phyloP scores from a whole-genome alignment of 768 basidiomycete genomes.

The Naematelia encephala region DNA sequence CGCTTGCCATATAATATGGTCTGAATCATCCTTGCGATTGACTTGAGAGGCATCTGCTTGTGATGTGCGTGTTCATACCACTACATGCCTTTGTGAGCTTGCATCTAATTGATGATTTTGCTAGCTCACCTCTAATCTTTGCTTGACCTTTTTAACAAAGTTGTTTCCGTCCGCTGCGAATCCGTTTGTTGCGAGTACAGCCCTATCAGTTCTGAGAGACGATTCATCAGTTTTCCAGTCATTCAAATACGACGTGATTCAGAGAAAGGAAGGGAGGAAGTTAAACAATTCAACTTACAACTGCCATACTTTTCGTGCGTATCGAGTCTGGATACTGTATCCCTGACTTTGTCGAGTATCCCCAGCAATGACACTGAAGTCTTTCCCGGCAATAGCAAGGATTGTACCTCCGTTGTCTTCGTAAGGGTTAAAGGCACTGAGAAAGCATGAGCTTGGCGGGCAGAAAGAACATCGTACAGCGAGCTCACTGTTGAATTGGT shows the following conservation, averaged over 20 bases:
- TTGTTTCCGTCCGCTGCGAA: slow-evolving; percentile 96
- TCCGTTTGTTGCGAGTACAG: slow-evolving; percentile 91
- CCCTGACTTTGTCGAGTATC: slow-evolving; percentile 96
- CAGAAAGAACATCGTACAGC: neutral
- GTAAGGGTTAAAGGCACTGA: slow-evolving; percentile 73
- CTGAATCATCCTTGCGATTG: slow-evolving; percentile 96
- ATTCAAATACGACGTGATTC: neutral
- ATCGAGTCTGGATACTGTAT: slow-evolving; percentile 96
- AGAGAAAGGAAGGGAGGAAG: neutral
- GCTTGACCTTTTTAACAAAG: slow-evolving; percentile 94
- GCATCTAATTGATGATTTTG: neutral
- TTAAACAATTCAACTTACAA: slow-evolving; percentile 60
- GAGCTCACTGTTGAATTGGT: slow-evolving; percentile 39
- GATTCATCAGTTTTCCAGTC: slow-evolving; percentile 4
- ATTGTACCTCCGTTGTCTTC: slow-evolving; percentile 93
- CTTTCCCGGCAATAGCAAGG: slow-evolving; percentile 80
- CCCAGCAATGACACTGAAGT: slow-evolving; percentile 91
- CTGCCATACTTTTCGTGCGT: slow-evolving; percentile 91
- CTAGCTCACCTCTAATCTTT: slow-evolving; percentile 78
- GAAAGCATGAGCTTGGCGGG: neutral
- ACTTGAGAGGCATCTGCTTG: slow-evolving; percentile 93
- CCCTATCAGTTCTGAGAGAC: slow-evolving; percentile 82
- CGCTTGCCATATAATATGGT: slow-evolving; percentile 95
- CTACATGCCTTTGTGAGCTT: slow-evolving; percentile 53
- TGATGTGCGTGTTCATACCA: slow-evolving; percentile 98